These are phyloP conservation scores for Carallia pectinifolia DNA, from an alignment of 345 rosid genomes.

Conservation along the genomic window DNA sequence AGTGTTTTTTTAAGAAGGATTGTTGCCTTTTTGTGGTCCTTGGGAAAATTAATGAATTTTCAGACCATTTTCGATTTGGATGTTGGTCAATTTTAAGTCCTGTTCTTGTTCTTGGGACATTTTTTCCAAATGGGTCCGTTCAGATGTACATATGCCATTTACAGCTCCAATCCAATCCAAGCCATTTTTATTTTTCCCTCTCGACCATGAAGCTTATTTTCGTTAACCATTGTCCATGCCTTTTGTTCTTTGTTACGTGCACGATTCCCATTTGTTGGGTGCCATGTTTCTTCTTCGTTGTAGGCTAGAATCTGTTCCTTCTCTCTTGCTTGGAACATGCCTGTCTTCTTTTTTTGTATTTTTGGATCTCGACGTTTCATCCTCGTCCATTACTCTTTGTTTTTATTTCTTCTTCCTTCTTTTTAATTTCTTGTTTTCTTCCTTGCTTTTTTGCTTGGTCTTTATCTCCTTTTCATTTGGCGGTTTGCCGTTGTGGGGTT, in stretches of 20 bases:
- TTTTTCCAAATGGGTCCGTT: background rate
- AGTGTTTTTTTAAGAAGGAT: slow-evolving; percentile 26
- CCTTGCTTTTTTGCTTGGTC: background rate
- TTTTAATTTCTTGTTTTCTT: background rate
- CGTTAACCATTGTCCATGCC: too few species aligned
- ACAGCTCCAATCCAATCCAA: too few species aligned
- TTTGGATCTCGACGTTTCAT: background rate
- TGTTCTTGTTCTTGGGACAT: background rate
- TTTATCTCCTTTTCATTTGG: background rate
- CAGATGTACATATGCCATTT: too few species aligned
- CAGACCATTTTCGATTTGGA: slow-evolving; percentile 40
- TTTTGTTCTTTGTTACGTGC: too few species aligned
- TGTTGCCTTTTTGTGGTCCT: slow-evolving; percentile 33
- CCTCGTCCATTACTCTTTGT: background rate
- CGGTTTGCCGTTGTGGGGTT: too few species aligned
- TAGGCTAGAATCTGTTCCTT: background rate
- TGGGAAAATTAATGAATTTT: slow-evolving; percentile 50
- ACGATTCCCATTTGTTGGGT: slow-evolving; percentile 12
- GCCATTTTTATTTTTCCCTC: too few species aligned
- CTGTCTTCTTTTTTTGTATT: too few species aligned
- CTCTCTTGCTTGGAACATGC: background rate
- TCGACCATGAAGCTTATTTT: background rate
- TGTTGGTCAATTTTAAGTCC: background rate
- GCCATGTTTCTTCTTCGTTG: slow-evolving; percentile 8
- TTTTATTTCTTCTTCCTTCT: background rate